Percentiles rank a stretch among this genome's conserved stretches.
Evolutionary conservation across 345 rosid genomes (phyloP).

Genomic region (Geranium brycei): DNA sequence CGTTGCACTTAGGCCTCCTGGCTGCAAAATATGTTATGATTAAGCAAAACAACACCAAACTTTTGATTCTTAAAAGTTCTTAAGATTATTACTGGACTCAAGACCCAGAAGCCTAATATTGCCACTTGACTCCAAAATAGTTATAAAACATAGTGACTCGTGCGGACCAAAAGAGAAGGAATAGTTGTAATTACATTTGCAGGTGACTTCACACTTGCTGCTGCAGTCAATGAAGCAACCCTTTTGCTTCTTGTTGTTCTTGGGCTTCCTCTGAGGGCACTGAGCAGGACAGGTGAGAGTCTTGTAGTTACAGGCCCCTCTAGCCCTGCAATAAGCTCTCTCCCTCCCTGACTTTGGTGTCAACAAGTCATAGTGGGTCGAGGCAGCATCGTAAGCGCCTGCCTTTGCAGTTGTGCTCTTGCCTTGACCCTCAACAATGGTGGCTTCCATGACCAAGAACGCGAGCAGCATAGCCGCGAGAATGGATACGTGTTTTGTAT

Average conservation of each 20-base stretch:
- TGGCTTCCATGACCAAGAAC: neutral
- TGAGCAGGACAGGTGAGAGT: constrained; percentile 53
- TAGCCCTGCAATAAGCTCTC: constrained; percentile 39
- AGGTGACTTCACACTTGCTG: constrained; percentile 72
- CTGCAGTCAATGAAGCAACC: constrained; percentile 66
- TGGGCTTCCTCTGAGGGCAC: constrained; percentile 60
- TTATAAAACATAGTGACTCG: no score
- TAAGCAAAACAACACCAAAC: neutral
- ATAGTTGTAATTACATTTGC: constrained; percentile 37
- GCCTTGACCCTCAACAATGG: neutral
- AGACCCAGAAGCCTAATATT: no score
- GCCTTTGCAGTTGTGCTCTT: constrained; percentile 5
- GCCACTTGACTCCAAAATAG: no score
- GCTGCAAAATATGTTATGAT: constrained; percentile 19
- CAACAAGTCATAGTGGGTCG: constrained; percentile 29
- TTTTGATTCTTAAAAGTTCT: no score
- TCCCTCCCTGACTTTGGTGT: constrained; percentile 19
- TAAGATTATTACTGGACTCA: no score
- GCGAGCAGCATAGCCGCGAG: neutral
- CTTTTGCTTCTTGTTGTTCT: constrained; percentile 35
- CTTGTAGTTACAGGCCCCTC: constrained; percentile 38
- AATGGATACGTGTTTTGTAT: constrained; percentile 11
- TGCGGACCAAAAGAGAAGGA: no score
- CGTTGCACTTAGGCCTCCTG: constrained; percentile 60
- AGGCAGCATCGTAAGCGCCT: constrained; percentile 35